These are phyloP conservation scores for Sporothrix euskadiensis DNA, from an alignment of 2,329 filamentous ascomycete species.

Conservation along the genomic window DNA sequence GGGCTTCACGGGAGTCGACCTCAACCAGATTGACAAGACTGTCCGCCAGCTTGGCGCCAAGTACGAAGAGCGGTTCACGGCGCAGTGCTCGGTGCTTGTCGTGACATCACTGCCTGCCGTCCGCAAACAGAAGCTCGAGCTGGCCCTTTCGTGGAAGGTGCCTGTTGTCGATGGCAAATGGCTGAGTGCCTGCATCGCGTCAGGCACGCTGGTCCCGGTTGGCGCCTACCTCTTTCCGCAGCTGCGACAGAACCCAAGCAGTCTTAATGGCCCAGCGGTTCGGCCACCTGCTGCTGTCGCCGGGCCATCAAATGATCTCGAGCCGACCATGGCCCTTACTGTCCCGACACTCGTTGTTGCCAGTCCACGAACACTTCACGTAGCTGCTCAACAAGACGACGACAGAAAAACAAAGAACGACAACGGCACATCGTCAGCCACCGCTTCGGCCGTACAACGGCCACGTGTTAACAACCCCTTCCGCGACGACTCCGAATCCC, in stretches of 20 bases:
- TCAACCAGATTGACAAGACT: conserved; percentile 79
- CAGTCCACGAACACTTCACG: conserved; percentile 20
- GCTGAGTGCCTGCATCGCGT: conserved; percentile 79
- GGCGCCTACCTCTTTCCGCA: conserved; percentile 52
- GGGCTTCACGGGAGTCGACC: conserved; percentile 79
- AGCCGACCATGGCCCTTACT: conserved; percentile 25
- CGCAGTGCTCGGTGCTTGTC: conserved; percentile 74
- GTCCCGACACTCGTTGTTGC: conserved; percentile 29
- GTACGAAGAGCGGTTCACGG: conserved; percentile 76
- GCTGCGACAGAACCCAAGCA: conserved; percentile 40
- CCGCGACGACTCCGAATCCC: not conserved
- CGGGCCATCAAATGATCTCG: conserved; percentile 30
- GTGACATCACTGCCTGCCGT: conserved; percentile 61
- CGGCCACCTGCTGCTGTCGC: not conserved
- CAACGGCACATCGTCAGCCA: not conserved
- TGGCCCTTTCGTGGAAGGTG: conserved; percentile 72
- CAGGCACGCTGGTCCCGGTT: conserved; percentile 50
- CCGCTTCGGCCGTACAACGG: not conserved
- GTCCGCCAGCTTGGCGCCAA: conserved; percentile 74
- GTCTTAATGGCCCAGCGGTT: conserved; percentile 23
- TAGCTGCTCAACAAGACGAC: not conserved
- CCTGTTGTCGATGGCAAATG: conserved; percentile 80
- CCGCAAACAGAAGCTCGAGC: conserved; percentile 73
- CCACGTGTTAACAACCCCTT: not conserved
- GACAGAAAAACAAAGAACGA: not conserved